Conservation (phyloP, 140 eudicot genomes). For the Senecio squalidus region DNA sequence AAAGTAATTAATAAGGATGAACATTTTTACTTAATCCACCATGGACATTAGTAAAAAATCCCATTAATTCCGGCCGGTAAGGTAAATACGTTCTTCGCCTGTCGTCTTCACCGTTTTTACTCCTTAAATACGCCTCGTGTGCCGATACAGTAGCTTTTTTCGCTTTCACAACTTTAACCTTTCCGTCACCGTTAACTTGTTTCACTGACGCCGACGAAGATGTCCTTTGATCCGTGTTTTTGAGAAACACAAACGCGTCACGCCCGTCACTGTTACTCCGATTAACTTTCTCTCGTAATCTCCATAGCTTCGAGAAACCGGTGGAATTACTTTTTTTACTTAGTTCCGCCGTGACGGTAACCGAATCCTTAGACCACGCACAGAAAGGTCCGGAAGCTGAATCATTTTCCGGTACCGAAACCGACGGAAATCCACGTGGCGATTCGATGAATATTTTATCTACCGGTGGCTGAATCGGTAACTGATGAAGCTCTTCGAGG, state of each 20-base stretch:
- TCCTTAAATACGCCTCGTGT: constrained; percentile 59
- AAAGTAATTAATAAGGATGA: constrained; percentile 55
- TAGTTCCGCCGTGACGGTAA: constrained; percentile 28
- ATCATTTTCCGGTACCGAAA: constrained; percentile 9
- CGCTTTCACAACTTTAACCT: constrained; percentile 28
- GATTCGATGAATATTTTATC: constrained; percentile 53
- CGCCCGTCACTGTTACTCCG: constrained; percentile 83
- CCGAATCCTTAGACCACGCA: constrained; percentile 35
- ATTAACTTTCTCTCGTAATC: constrained; percentile 45
- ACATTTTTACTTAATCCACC: constrained; percentile 68
- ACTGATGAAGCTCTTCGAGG: constrained; percentile 21
- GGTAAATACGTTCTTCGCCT: constrained; percentile 65
- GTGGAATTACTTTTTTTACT: constrained; percentile 83
- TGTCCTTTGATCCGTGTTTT: constrained; percentile 9
- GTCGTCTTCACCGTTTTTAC: constrained; percentile 41
- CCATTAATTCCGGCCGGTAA: constrained; percentile 72
- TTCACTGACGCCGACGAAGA: background rate
- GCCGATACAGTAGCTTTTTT: constrained; percentile 46
- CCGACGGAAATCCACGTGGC: constrained; percentile 7
- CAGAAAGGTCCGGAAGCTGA: constrained; percentile 52
- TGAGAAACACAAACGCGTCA: constrained; percentile 81
- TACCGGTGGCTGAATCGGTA: constrained; percentile 47
- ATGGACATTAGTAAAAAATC: constrained; percentile 73
- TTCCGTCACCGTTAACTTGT: constrained; percentile 7
- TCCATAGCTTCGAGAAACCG: constrained; percentile 85